Conservation (phyloP, 495 filamentous ascomycete genomes). For the Trichoderma erinaceum region DNA sequence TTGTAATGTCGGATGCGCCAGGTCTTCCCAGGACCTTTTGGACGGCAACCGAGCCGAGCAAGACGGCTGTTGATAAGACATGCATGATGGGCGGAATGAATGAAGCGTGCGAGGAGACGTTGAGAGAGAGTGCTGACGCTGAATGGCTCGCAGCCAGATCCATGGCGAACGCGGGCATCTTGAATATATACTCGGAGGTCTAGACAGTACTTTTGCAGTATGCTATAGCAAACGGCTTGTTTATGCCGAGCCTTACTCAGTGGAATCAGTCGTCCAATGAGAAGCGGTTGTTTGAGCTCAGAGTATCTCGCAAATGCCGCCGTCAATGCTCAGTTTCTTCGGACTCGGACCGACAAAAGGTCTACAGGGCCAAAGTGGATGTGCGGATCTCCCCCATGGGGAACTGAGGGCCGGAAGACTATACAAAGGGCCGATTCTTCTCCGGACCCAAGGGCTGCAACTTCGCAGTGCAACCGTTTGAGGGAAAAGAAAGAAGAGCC, state of each 20-base stretch:
- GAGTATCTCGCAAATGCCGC: background rate
- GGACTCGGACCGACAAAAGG: constrained; percentile 13
- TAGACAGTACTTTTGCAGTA: background rate
- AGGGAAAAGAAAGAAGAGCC: background rate
- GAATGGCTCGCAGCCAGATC: constrained; percentile 6
- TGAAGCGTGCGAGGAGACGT: constrained; percentile 4
- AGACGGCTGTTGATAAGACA: constrained; percentile 37
- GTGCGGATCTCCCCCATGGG: constrained; percentile 8
- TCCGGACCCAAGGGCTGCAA: constrained; percentile 3
- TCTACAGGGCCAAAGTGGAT: constrained; percentile 9
- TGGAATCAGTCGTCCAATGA: background rate
- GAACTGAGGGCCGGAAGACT: constrained; percentile 7
- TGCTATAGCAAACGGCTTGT: background rate
- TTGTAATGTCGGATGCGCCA: constrained; percentile 29
- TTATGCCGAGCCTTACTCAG: background rate
- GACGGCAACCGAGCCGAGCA: constrained; percentile 42
- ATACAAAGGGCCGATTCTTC: constrained; percentile 11
- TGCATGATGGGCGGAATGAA: constrained; percentile 38
- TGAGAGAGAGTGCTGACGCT: constrained; percentile 1
- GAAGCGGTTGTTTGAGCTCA: background rate
- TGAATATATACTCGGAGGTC: background rate
- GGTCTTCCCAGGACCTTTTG: constrained; percentile 41
- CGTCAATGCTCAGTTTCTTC: background rate
- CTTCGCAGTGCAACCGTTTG: background rate
- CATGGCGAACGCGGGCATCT: constrained; percentile 11